These are phyloP conservation scores for Trichophyton rubrum DNA, from an alignment of 2,329 filamentous ascomycete genomes.

Conservation along the genomic window DNA sequence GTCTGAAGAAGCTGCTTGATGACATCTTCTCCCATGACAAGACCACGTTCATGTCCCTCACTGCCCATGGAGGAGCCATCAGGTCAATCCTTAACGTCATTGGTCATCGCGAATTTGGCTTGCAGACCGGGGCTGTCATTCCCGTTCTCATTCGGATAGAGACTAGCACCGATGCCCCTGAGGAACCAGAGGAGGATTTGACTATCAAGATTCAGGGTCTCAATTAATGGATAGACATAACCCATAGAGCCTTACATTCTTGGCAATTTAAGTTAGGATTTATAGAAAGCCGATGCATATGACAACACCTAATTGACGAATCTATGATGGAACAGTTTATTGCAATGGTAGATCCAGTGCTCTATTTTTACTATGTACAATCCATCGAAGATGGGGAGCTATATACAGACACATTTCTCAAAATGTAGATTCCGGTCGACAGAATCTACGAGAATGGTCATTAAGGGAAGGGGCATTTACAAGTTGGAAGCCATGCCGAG, in stretches of 20 bases:
- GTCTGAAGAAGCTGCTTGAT: conserved; percentile 37
- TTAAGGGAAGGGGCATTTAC: not conserved
- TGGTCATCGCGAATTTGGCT: conserved; percentile 35
- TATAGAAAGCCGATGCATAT: not conserved
- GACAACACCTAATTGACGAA: too few relatives aligned
- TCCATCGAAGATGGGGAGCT: not conserved
- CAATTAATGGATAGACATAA: not conserved
- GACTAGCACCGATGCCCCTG: conserved; percentile 9
- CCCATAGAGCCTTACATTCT: not conserved
- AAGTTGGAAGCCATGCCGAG: conserved; percentile 45
- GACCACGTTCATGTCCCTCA: conserved; percentile 41
- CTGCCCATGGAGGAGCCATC: conserved; percentile 48
- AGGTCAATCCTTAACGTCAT: conserved; percentile 38
- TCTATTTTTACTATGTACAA: not conserved
- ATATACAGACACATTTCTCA: not conserved
- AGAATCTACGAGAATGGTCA: not conserved
- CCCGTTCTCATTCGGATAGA: conserved; percentile 39
- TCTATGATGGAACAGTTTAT: too few relatives aligned
- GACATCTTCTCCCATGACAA: conserved; percentile 41
- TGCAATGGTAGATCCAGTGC: not conserved
- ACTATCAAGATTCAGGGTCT: not conserved
- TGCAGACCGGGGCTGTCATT: conserved; percentile 41
- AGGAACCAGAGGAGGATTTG: not conserved
- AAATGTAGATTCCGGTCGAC: not conserved
- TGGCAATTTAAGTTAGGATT: not conserved